Conservation (phyloP, 305 asterid species). For the Fraxinus sp. region DNA sequence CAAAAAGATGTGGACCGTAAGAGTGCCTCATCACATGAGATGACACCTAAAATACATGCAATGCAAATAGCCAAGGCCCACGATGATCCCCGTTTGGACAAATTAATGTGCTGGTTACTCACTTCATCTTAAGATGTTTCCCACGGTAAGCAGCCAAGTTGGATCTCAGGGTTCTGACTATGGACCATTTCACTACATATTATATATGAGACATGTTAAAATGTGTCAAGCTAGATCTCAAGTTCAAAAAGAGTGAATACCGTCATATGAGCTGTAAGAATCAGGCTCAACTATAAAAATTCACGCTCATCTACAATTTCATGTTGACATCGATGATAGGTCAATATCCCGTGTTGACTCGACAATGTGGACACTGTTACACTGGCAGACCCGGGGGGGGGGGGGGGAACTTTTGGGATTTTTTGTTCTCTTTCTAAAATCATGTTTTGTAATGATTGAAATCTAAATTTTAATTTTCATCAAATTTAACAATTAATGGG, state of each 20-base stretch:
- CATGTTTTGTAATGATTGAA: no score
- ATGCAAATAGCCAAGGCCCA: slow-evolving; percentile 24
- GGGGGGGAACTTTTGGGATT: no score
- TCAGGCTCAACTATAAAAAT: not conserved
- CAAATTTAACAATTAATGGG: no score
- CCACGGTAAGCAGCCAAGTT: not conserved
- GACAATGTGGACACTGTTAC: not conserved
- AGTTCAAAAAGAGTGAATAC: no score
- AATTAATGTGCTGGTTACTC: not conserved
- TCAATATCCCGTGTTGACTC: not conserved
- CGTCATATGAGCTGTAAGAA: not conserved
- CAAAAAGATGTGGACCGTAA: slow-evolving; percentile 23
- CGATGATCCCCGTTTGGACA: not conserved
- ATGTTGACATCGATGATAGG: not conserved
- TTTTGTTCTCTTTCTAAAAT: no score
- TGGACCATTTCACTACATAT: not conserved
- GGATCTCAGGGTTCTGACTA: not conserved
- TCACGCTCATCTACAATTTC: not conserved
- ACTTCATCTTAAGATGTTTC: not conserved
- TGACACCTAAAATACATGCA: slow-evolving; percentile 21
- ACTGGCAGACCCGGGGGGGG: no score
- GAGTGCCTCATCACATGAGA: slow-evolving; percentile 20
- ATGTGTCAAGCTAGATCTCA: not conserved
- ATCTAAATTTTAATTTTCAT: no score
- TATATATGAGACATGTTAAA: not conserved